phyloP scores from a whole-genome alignment of 1,139 yeast species.

The Candida tropicalis region DNA sequence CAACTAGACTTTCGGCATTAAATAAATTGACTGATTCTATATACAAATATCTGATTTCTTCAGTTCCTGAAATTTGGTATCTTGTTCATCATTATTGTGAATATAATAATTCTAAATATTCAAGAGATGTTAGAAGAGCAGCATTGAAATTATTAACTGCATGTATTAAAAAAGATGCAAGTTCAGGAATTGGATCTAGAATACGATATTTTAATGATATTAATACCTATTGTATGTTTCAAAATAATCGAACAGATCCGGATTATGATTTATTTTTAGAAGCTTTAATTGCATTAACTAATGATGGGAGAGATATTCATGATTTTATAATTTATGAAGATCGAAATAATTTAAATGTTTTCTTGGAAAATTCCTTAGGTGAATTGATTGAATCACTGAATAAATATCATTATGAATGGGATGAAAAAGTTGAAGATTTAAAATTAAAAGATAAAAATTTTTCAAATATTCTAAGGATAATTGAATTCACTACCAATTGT shows the following conservation, averaged over 20 bases:
- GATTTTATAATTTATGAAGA: conserved; percentile 56
- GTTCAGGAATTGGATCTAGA: conserved; percentile 43
- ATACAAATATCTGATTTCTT: conserved; percentile 54
- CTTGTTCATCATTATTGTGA: conserved; percentile 60
- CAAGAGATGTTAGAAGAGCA: conserved; percentile 45
- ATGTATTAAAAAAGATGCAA: conserved; percentile 59
- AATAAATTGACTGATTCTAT: conserved; percentile 53
- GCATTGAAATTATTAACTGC: conserved; percentile 56
- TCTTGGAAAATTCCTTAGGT: conserved; percentile 19
- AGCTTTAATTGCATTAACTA: conserved; percentile 57
- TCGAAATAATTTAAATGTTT: conserved; percentile 41
- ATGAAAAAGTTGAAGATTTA: conserved; percentile 9
- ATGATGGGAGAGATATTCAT: conserved; percentile 61
- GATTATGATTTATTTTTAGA: conserved; percentile 56
- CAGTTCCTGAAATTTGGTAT: conserved; percentile 79
- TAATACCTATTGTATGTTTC: conserved; percentile 40
- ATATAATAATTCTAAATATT: conserved; percentile 30
- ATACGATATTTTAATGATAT: conserved; percentile 65
- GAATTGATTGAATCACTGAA: conserved; percentile 18
- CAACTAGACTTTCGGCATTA: conserved; percentile 50
- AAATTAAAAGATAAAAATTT: conserved; percentile 16
- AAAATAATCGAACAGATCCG: conserved; percentile 40
- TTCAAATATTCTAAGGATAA: conserved; percentile 24
- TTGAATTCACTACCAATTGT: conserved; percentile 45
- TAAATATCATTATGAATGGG: conserved; percentile 11